Evolutionary conservation across 306 rosid species (phyloP), one percentile per base, ranked within the genome.

Genomic region (Lathyrus oleraceus): DNA sequence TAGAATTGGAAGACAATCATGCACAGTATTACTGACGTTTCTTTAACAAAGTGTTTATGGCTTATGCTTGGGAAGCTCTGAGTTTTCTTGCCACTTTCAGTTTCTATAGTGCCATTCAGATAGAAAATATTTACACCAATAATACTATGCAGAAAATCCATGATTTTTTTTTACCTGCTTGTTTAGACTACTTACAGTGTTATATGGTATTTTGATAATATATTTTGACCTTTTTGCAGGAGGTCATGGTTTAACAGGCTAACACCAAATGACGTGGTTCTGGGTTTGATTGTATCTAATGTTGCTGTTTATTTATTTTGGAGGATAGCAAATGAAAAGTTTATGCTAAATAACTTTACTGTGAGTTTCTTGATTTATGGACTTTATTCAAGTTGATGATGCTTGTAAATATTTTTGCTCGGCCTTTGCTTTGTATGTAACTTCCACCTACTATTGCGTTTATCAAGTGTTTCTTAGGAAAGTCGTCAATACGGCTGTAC

Each of bases 271-370:
- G 84, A 79, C 20, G 4, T 77, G 65, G 91, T 94, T 71, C 23
- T 76, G 57, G 89, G 95, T 76, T 88, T 94, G 89, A 72, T 94
- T 82, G 14, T 84, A 76, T 87, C 95, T 67, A 94, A 94, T 83
- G 87, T 74, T 64, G 92, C 85, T 65, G 84, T 94, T 75, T 94
- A 76, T 73, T 57, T 90, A 28, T 67, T 79, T 63, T 90, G 98
- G 97, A 73, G 77, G 81, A 49, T 80, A 51, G 86, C 84, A 28
- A 80, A 79, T 78, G 3, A 25, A 51, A 58, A 23, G 39, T 94
- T 94, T 80, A 90, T 94, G 97, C 47, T 38, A 23, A 81, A 88
- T 15, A 80, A 90, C 76, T 94, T 94, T 73, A 85, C 87, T 10
- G 97, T 88, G 80, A 83, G 97, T 84, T 56, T 60, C 54, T 47